Evolutionary conservation across 495 filamentous ascomycete genomes (phyloP).

Genomic region (Podospora conica): DNA sequence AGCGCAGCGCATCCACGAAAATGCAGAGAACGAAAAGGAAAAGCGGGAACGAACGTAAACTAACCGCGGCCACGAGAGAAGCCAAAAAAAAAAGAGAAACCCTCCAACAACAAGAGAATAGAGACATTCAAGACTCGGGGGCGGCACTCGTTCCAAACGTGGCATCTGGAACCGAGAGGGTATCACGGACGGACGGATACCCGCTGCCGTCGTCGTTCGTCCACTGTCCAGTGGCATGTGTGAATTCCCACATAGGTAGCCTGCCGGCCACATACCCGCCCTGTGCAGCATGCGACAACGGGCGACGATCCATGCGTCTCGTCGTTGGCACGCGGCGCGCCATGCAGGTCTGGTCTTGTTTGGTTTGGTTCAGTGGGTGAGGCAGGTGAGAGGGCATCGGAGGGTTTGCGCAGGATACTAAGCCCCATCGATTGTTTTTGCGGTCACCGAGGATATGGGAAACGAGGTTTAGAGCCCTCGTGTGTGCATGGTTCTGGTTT

Average conservation of each 20-base stretch:
- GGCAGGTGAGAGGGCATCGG: too few species aligned
- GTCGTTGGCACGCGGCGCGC: neutral
- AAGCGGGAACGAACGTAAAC: neutral
- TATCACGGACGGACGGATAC: neutral
- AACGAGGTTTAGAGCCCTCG: neutral
- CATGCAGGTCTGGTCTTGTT: neutral
- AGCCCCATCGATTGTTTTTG: too few species aligned
- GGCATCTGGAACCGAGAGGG: neutral
- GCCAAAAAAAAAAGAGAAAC: neutral
- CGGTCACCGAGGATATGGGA: too few species aligned
- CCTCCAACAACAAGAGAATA: too few species aligned
- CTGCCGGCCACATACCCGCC: too few species aligned
- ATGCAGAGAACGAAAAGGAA: neutral
- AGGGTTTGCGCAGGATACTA: too few species aligned
- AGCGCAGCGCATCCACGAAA: neutral
- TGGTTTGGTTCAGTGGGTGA: too few species aligned
- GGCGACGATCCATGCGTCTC: neutral
- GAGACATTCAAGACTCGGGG: neutral
- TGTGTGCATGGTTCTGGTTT: neutral
- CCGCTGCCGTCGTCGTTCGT: too few species aligned
- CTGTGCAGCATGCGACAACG: too few species aligned
- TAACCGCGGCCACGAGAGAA: neutral
- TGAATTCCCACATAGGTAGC: too few species aligned
- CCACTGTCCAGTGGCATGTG: too few species aligned
- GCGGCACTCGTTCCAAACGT: neutral